Base-by-base conservation (phyloP, 169 alveolate species). In the Plasmodium reichenowi region DNA sequence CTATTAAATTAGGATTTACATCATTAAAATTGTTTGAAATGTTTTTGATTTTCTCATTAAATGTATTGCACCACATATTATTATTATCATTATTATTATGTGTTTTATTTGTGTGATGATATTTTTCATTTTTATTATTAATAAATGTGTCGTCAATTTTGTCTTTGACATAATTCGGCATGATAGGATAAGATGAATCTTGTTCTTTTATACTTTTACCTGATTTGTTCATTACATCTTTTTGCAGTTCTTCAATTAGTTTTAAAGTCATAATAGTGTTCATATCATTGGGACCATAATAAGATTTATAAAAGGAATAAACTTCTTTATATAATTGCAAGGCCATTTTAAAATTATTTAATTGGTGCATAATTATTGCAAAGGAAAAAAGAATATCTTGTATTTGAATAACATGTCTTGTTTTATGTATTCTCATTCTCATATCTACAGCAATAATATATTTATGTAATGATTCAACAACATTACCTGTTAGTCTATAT, bases 251-350 rank as follows among this genome's bases (percentile, higher is more conserved):
- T 88, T 92, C 91, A 50, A 94, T 71, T 72, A 94, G 70, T 50
- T 94, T 93, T 62, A 78, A 72, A 43, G 93, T 95, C 12, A 93
- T 72, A 62, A 78, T 80, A 22, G 97, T 95, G 58, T 92, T 91
- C 9, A 95, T 94, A 80, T 95, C 96, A 22, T 91, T 92, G 8
- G 93, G 92, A 7, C 97, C 97, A 73, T 94, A 72, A 29, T 80
- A 72, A 43, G 86, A 94, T 58, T 93, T 93, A 38, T 97, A 83
- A 62, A 93, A 93, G 9, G 72, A 59, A 71, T 94, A 95, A 4
- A 95, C 97, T 56, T 95, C 97, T 66, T 95, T 92, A 66, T 95
- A 95, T 26, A 95, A 83, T 67, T 94, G 94, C 29, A 95, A 86
- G 15, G 97, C 92, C 58, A 95, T 89, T 56, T 92, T 93, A 62